Evolutionary conservation across 257 asterid species (phyloP), one percentile per base, ranked within the genome.

Genomic region (Jasminum sambac): DNA sequence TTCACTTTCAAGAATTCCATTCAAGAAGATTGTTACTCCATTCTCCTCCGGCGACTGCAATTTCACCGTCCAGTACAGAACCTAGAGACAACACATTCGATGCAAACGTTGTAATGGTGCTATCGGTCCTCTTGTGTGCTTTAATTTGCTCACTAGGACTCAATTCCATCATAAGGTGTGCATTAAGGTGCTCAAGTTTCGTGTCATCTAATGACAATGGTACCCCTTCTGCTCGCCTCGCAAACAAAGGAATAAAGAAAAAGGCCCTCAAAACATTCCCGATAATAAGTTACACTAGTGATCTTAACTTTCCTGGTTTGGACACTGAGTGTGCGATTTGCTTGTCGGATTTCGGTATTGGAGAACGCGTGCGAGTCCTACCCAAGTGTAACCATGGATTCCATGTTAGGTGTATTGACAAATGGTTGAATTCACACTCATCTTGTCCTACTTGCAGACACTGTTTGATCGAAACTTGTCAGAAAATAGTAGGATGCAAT

Each of bases 371-470:
- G 0, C 77, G 86, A 66, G 82, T 85, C 2, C 67, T 85, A 36
- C 89, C 89, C 17, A 82, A 58, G 73, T 85, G 89, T 79, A 37
- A 78, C 66, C 89, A 85, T 8, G 87, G 87, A 8, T 85, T 85
- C 76, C 89, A 85, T 61, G 85, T 82, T 9, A 68, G 82, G 1
- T 85, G 89, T 73, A 82, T 85, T 39, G 89, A 85, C 2, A 80
- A 61, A 25, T 85, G 89, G 89, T 74, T 85, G 4, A 72, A 43
- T 16, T 77, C 87, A 0, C 89, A 85, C 84, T 85, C 89, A 0
- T 85, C 89, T 0, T 85, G 89, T 71, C 89, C 89, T 0, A 85
- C 89, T 38, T 85, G 89, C 65, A 72, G 89, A 21, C 81, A 85
- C 79, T 82, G 89, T 68, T 81, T 85, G 40, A 75, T 82, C 16